Evolutionary conservation across 2,329 filamentous ascomycete species (phyloP).

Genomic region (Fusarium torreyae): DNA sequence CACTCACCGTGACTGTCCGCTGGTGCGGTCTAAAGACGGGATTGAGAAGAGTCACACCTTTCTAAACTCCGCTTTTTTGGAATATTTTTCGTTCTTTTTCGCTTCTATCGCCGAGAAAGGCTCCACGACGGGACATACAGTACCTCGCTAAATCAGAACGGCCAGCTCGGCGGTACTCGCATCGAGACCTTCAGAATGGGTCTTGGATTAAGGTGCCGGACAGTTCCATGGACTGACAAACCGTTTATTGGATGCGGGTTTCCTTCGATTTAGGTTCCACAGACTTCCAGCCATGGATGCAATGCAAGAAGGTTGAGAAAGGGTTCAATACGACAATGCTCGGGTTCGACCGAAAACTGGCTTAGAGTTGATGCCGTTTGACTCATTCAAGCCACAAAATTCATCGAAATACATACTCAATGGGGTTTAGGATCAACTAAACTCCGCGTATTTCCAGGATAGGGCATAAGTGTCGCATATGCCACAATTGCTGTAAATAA

Average conservation of each 20-base stretch:
- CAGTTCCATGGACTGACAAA: constrained; percentile 8
- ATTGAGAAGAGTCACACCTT: constrained; percentile 36
- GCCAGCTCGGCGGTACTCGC: constrained; percentile 35
- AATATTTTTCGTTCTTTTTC: constrained; percentile 40
- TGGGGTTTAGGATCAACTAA: constrained; percentile 16
- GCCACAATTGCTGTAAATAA: constrained; percentile 19
- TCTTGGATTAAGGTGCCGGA: constrained; percentile 10
- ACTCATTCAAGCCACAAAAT: constrained; percentile 17
- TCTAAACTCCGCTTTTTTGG: constrained; percentile 28
- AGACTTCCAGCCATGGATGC: constrained; percentile 19
- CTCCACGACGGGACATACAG: constrained; percentile 25
- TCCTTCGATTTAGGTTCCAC: constrained; percentile 29
- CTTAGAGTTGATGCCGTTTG: constrained; percentile 15
- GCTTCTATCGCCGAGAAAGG: constrained; percentile 33
- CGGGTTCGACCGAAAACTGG: constrained; percentile 25
- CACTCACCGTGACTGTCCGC: constrained; percentile 30
- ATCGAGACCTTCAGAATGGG: constrained; percentile 23
- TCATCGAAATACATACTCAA: constrained; percentile 23
- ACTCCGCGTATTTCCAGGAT: constrained; percentile 25
- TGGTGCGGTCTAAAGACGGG: constrained; percentile 28
- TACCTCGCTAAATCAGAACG: constrained; percentile 30
- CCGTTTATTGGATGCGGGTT: constrained; percentile 20
- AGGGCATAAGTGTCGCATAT: constrained; percentile 6
- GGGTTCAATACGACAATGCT: constrained; percentile 15
- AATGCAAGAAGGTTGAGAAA: constrained; percentile 22